phyloP scores from a whole-genome alignment of 1,284 basidiomycete genomes.

The Spongiforma sp. region DNA sequence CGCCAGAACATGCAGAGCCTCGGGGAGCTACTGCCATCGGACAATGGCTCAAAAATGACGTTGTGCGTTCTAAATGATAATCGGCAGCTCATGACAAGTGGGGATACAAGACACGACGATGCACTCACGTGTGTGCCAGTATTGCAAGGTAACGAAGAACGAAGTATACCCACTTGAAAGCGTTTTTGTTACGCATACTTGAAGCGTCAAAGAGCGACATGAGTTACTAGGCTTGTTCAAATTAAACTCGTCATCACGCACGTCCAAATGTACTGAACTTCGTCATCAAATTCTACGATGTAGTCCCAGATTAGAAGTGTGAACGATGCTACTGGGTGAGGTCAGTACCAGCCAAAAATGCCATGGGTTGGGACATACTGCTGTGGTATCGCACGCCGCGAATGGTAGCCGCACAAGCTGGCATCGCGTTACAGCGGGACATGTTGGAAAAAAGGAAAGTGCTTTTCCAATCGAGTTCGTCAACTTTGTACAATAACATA shows the following conservation, averaged over 20 bases:
- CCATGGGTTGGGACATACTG: too few species aligned
- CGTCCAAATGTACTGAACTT: conserved; percentile 27
- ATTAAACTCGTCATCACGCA: conserved; percentile 15
- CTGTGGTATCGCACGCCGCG: conserved; percentile 21
- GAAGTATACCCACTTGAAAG: conserved; percentile 29
- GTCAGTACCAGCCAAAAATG: conserved; percentile 11
- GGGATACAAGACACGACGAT: neutral
- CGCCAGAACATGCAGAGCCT: conserved; percentile 21
- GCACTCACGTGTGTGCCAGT: conserved; percentile 21
- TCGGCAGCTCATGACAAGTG: neutral
- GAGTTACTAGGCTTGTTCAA: too few species aligned
- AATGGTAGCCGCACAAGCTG: conserved; percentile 17
- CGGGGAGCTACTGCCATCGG: conserved; percentile 16
- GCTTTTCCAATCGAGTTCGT: too few species aligned
- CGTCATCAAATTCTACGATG: conserved; percentile 21
- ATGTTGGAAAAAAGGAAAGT: neutral
- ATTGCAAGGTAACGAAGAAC: conserved; percentile 26
- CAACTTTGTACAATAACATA: too few species aligned
- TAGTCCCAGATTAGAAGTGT: conserved; percentile 24
- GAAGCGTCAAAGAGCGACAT: neutral
- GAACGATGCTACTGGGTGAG: conserved; percentile 14
- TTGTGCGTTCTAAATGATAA: conserved; percentile 21
- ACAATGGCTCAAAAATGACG: conserved; percentile 10
- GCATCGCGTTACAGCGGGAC: conserved; percentile 1
- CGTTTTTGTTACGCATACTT: conserved; percentile 26